Evolutionary conservation across 352 stramenopile species (phyloP).

Genomic region (Pythium insidiosum): DNA sequence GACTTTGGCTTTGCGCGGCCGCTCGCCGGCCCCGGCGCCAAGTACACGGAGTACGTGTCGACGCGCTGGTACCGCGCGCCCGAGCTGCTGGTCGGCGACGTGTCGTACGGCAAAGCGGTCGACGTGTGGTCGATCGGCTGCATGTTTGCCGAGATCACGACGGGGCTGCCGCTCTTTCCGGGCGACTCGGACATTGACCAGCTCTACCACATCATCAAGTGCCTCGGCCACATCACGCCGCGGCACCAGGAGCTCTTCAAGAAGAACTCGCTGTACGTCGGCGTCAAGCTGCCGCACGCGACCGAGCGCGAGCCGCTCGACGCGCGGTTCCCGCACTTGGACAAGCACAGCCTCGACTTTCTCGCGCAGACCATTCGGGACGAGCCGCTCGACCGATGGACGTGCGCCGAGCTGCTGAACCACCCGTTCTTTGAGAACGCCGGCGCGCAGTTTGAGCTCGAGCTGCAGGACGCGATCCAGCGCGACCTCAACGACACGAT

Average conservation of each 20-base stretch:
- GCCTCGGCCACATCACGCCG: conserved; percentile 57
- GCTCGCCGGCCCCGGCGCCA: conserved; percentile 49
- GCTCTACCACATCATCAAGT: conserved; percentile 81
- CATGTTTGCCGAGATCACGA: conserved; percentile 95
- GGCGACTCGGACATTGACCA: conserved; percentile 96
- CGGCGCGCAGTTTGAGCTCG: conserved; percentile 43
- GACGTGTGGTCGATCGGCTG: conserved; percentile 97
- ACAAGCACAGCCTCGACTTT: conserved; percentile 60
- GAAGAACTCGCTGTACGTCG: conserved; percentile 76
- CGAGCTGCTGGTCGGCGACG: conserved; percentile 86
- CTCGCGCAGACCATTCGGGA: conserved; percentile 66
- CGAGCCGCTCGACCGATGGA: conserved; percentile 75
- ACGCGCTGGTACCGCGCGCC: conserved; percentile 94
- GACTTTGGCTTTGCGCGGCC: conserved; percentile 84
- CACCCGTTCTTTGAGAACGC: conserved; percentile 65
- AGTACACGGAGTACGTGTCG: conserved; percentile 87
- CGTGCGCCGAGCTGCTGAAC: conserved; percentile 61
- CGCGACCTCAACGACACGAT: conserved; percentile 56
- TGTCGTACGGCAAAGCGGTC: conserved; percentile 93
- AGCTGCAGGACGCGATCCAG: conserved; percentile 65
- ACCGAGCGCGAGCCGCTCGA: conserved; percentile 53
- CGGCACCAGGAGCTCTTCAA: conserved; percentile 76
- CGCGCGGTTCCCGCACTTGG: conserved; percentile 52
- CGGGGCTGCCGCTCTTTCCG: conserved; percentile 93
- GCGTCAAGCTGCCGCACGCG: conserved; percentile 61